Conservation (phyloP, 345 rosid species). For the Pistacia vera region DNA sequence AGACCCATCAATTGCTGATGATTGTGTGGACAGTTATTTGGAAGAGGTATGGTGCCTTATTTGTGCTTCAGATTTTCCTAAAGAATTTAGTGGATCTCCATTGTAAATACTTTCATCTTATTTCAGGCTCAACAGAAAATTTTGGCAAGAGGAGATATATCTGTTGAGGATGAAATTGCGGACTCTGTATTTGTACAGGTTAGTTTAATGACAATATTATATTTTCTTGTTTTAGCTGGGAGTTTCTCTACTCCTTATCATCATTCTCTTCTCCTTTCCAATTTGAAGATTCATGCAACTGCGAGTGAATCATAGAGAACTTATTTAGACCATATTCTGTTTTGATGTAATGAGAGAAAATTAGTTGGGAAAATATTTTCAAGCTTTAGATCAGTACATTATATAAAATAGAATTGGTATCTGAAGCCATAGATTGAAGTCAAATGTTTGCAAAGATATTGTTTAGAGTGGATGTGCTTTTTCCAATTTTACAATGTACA, state of each 20-base stretch:
- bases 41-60: constrained; percentile 60
- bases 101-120: neutral
- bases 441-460: neutral
- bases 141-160: constrained; percentile 63
- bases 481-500: neutral
- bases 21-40: constrained; percentile 74
- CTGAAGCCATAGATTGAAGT: neutral
- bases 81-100: neutral
- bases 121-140: constrained; percentile 78
- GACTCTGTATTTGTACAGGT: constrained; percentile 96
- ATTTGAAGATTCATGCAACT: neutral
- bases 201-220: constrained; percentile 16
- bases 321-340: neutral
- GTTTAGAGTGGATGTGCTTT: neutral
- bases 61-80: constrained; percentile 1
- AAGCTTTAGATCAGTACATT: neutral
- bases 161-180: constrained; percentile 87
- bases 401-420: neutral
- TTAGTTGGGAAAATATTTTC: neutral
- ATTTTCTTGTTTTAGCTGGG: neutral
- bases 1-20: constrained; percentile 84
- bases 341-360: neutral
- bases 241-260: neutral
- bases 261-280: neutral
- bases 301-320: neutral